Evolutionary conservation across 331 rosid genomes (phyloP).

Genomic region (Quercus lobata): DNA sequence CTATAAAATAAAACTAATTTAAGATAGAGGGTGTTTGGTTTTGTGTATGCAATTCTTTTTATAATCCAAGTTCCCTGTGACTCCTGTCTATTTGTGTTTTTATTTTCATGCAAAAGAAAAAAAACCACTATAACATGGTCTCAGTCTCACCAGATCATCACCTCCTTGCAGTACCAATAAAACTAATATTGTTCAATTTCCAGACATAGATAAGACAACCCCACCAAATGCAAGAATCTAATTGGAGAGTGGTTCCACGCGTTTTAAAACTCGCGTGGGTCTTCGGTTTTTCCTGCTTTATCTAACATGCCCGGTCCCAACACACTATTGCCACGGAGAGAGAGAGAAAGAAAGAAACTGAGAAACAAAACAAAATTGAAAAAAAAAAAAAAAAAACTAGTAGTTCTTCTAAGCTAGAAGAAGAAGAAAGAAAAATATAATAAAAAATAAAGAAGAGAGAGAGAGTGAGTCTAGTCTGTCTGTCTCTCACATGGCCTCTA

Average conservation of each 20-base stretch:
- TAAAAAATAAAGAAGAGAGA: background rate
- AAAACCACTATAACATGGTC: background rate
- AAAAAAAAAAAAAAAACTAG: too few species aligned
- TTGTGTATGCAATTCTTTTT: too few species aligned
- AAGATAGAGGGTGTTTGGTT: too few species aligned
- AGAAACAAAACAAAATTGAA: too few species aligned
- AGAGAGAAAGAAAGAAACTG: background rate
- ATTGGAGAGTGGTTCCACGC: conserved; percentile 11
- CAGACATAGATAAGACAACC: background rate
- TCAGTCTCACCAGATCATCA: conserved; percentile 10
- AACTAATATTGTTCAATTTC: background rate
- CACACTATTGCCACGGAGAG: conserved; percentile 15
- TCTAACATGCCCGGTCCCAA: conserved; percentile 16
- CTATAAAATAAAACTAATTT: too few species aligned
- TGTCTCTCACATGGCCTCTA: conserved; percentile 59
- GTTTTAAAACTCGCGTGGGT: background rate
- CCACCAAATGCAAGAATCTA: background rate
- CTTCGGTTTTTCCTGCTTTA: conserved; percentile 7
- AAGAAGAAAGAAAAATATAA: background rate
- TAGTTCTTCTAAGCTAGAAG: too few species aligned
- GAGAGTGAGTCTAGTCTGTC: conserved; percentile 14
- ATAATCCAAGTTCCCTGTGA: conserved; percentile 22
- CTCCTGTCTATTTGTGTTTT: conserved; percentile 29
- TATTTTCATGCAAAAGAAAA: conserved; percentile 1
- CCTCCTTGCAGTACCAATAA: background rate